Conservation (phyloP, 1,139 yeast genomes). For the Taphrina betulina region DNA sequence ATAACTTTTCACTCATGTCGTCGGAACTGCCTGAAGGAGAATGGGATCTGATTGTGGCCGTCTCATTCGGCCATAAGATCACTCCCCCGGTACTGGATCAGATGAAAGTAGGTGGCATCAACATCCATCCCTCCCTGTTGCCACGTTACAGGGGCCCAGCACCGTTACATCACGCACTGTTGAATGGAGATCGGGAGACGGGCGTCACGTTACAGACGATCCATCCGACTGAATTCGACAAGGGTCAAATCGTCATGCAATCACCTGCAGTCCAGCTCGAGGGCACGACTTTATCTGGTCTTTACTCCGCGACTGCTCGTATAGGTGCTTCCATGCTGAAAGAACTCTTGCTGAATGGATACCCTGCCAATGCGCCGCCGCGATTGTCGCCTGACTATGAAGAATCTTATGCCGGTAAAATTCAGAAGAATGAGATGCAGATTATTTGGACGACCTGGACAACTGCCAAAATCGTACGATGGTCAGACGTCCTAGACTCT, state of each 20-base stretch:
- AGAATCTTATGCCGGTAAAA: conserved; percentile 14
- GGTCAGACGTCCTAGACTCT: conserved; percentile 13
- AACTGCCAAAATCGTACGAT: conserved; percentile 7
- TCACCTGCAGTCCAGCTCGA: conserved; percentile 39
- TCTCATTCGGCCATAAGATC: conserved; percentile 79
- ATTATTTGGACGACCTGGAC: conserved; percentile 19
- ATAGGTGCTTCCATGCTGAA: conserved; percentile 38
- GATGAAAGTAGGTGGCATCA: conserved; percentile 67
- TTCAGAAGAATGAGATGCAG: conserved; percentile 16
- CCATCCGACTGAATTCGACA: conserved; percentile 83
- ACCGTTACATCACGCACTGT: conserved; percentile 77
- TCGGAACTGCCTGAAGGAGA: conserved; percentile 17
- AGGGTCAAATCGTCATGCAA: conserved; percentile 64
- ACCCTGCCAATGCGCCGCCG: conserved; percentile 15
- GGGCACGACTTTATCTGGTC: conserved; percentile 29
- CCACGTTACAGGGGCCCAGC: conserved; percentile 88
- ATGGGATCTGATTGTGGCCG: conserved; percentile 76
- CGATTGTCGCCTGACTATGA: neutral
- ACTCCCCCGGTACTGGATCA: conserved; percentile 57
- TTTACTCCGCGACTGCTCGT: conserved; percentile 36
- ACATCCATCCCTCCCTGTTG: conserved; percentile 88
- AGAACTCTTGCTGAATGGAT: conserved; percentile 26
- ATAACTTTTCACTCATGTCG: conserved; percentile 1
- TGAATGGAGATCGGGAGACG: conserved; percentile 61
- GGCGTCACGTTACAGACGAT: conserved; percentile 90